Base-by-base conservation (phyloP, 495 filamentous ascomycete species). In the Penicillium simplicissimum region DNA sequence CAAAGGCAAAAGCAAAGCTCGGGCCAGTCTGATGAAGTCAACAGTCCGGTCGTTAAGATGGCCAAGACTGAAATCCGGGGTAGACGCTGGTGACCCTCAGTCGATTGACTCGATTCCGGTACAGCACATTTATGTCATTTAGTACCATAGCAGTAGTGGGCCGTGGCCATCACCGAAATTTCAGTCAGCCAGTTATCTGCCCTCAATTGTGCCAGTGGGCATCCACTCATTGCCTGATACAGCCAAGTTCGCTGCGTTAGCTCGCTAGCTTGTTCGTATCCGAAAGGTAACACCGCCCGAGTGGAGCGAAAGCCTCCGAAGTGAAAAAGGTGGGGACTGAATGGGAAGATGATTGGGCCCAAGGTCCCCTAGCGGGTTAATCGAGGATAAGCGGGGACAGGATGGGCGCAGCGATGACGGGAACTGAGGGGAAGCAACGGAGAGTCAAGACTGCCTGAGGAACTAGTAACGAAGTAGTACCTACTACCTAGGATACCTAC, bases 41-140 rank as follows among this genome's bases (percentile, higher is more conserved):
- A 31, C 2, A 31, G 2, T 31, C 28, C n/a, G n/a, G n/a, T n/a
- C n/a, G n/a, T n/a, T n/a, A 31, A 31, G 28, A 59, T 17, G 33
- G 23, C 23, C 40, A 55, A 61, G 58, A 13, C 40, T 25, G 57
- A 51, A 51, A 61, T 61, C 59, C 52, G 59, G 59, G 59, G 59
- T 61, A 61, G 53, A n/a, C 40, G n/a, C n/a, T n/a, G n/a, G n/a
- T n/a, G n/a, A n/a, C n/a, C n/a, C n/a, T n/a, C n/a, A n/a, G n/a
- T n/a, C n/a, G n/a, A n/a, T n/a, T n/a, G n/a, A n/a, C n/a, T n/a
- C n/a, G n/a, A n/a, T n/a, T n/a, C n/a, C n/a, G n/a, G n/a, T n/a
- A n/a, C n/a, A n/a, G n/a, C n/a, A n/a, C n/a, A n/a, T n/a, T n/a
- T n/a, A n/a, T n/a, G n/a, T n/a, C n/a, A n/a, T n/a, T n/a, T n/a